Evolutionary conservation across 192 early-diverging fungal species (phyloP).

Genomic region (Powellomyces hirtus): DNA sequence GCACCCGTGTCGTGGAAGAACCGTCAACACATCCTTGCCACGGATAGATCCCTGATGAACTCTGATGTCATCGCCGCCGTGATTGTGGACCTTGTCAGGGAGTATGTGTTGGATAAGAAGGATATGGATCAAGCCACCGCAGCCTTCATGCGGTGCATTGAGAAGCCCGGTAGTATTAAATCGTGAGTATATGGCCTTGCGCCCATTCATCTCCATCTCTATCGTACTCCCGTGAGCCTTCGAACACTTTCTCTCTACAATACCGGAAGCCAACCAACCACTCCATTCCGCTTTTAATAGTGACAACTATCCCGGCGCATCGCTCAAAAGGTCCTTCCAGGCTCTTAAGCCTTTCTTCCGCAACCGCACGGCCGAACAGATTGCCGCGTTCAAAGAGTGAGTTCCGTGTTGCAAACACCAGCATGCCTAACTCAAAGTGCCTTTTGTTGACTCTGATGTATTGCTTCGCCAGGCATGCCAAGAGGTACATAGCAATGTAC

Average conservation of each 20-base stretch:
- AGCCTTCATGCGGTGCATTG: conserved; percentile 12
- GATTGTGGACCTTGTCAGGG: conserved; percentile 24
- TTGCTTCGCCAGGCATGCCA: neutral
- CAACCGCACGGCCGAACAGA: neutral
- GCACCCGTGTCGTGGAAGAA: too few species aligned
- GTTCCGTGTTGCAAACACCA: neutral
- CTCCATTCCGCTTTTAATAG: too few species aligned
- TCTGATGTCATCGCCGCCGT: conserved; percentile 9
- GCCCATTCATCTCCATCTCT: too few species aligned
- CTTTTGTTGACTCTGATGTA: neutral
- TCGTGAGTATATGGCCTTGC: too few species aligned
- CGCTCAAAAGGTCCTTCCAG: conserved; percentile 10
- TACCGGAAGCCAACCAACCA: too few species aligned
- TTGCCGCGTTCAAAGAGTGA: conserved; percentile 13
- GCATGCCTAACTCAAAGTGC: neutral
- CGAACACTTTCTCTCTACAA: too few species aligned
- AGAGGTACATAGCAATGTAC: conserved; percentile 67
- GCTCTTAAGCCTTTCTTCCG: conserved; percentile 4
- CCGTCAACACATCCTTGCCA: too few species aligned
- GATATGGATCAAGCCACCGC: conserved; percentile 15
- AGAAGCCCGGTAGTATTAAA: neutral
- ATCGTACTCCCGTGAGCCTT: too few species aligned
- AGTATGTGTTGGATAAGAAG: conserved; percentile 15
- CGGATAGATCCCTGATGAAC: neutral
- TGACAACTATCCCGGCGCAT: too few species aligned